These are phyloP conservation scores for Chaetomiaceae sp. DNA, from an alignment of 2,329 filamentous ascomycete species.

Conservation along the genomic window DNA sequence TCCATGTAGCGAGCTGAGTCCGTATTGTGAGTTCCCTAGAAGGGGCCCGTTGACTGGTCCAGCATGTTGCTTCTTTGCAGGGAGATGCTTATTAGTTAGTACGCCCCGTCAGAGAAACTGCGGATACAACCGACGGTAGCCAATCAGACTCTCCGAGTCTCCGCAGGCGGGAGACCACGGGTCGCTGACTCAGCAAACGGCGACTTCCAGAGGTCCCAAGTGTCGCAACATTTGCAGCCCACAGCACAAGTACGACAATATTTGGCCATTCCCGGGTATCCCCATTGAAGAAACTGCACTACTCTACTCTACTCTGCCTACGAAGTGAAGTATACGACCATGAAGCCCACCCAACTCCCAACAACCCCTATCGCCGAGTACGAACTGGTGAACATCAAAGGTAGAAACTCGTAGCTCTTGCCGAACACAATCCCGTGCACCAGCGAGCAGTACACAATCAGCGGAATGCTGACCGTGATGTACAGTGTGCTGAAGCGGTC, in stretches of 20 bases:
- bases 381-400: slow-evolving; percentile 93
- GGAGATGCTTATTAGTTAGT: too few relatives aligned
- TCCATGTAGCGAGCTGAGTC: too few relatives aligned
- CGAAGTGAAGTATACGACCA: slow-evolving; percentile 79
- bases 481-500: slow-evolving; percentile 89
- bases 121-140: background rate
- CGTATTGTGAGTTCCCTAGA: too few relatives aligned
- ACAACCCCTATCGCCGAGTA: slow-evolving; percentile 94
- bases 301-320: too few relatives aligned
- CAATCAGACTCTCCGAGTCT: background rate
- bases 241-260: too few relatives aligned
- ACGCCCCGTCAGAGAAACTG: background rate
- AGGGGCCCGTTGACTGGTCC: too few relatives aligned
- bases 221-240: background rate
- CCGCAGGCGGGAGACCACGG: too few relatives aligned
- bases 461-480: slow-evolving; percentile 80
- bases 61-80: too few relatives aligned
- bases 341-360: slow-evolving; percentile 90
- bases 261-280: too few relatives aligned
- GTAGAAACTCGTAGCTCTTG: slow-evolving; percentile 78
- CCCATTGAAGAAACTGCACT: too few relatives aligned
- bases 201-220: background rate
- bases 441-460: slow-evolving; percentile 84
- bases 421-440: slow-evolving; percentile 82
- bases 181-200: background rate